Base-by-base conservation (phyloP, 2,329 filamentous ascomycete genomes). In the Cryphonectria naterciae region DNA sequence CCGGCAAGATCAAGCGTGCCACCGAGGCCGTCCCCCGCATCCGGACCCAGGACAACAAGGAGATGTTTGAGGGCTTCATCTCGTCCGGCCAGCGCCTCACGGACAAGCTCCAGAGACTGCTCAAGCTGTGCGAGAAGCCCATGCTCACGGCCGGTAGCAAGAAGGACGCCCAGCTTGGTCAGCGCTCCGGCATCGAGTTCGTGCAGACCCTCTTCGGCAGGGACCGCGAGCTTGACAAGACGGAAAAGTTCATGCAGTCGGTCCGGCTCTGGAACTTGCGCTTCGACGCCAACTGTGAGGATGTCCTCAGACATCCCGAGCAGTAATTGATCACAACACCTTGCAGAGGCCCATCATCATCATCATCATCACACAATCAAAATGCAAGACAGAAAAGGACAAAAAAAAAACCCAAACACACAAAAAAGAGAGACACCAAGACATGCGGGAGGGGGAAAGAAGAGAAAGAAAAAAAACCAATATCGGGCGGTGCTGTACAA, bases 271-370 rank as follows among this genome's bases (percentile, higher is more conserved):
- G 95, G 93, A 94, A 93, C 80, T 89, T 97, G 83, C 92, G 95
- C 63, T 99, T 98, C 81, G 94, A 98, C 78, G 93, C 93, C 81
- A 98, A 98, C 85, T 97, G 94, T 83, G 93, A 97, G 77, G 93
- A 95, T 39, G 95, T 98, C 76, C 85, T 98, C 72, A 83, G 83
- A 75, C 85, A 86, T 77, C 89, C 89, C 56, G 86, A 85, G 75
- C 81, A 84, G 77, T 91, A 87, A 78, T 78, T 69, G 67, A 19
- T 7, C 46, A 6, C 6, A 1, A 19, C 17, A 10, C 22, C 35
- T 4, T 13, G 25, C 43, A 28, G 10, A 41, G 11, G 11, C 13
- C 7, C 15, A 39, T n/a, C 25, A 37, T 15, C 32, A 19, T 32
- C 37, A 39, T 11, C 37, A 39, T 11, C 37, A 39, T 11, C 37